Conservation (phyloP, 352 stramenopile species). For the Pythium rishiriense region DNA sequence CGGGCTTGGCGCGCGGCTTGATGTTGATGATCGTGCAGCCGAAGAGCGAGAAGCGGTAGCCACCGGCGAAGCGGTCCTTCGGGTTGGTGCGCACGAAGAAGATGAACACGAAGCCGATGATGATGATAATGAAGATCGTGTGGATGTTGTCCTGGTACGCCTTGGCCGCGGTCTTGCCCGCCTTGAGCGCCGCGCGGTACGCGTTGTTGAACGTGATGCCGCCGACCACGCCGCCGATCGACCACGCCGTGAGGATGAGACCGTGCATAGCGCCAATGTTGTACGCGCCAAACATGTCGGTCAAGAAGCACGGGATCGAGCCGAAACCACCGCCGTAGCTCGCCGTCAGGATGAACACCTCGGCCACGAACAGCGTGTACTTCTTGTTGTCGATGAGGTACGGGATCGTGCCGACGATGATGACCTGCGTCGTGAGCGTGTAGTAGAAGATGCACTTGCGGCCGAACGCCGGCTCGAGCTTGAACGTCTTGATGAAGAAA, state of each 20-base stretch:
- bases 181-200: slow-evolving; percentile 39
- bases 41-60: slow-evolving; percentile 64
- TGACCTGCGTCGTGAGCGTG: slow-evolving; percentile 51
- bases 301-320: slow-evolving; percentile 72
- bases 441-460: slow-evolving; percentile 64
- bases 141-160: slow-evolving; percentile 68
- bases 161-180: slow-evolving; percentile 39
- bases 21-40: slow-evolving; percentile 60
- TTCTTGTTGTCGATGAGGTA: slow-evolving; percentile 53
- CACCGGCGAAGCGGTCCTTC: slow-evolving; percentile 57
- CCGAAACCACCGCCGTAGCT: slow-evolving; percentile 77
- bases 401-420: slow-evolving; percentile 69
- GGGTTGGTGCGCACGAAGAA: slow-evolving; percentile 72
- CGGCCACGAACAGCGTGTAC: slow-evolving; percentile 56
- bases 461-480: slow-evolving; percentile 45
- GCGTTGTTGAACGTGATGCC: slow-evolving; percentile 71
- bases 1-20: slow-evolving; percentile 40
- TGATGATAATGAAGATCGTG: slow-evolving; percentile 60
- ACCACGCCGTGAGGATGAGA: slow-evolving; percentile 74
- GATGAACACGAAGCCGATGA: slow-evolving; percentile 55
- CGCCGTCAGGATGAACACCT: slow-evolving; percentile 67
- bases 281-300: slow-evolving; percentile 82
- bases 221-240: slow-evolving; percentile 68
- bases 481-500: slow-evolving; percentile 39
- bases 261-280: slow-evolving; percentile 84